Evolutionary conservation across 2,329 filamentous ascomycete species (phyloP).

Genomic region (Diaporthe sp.): DNA sequence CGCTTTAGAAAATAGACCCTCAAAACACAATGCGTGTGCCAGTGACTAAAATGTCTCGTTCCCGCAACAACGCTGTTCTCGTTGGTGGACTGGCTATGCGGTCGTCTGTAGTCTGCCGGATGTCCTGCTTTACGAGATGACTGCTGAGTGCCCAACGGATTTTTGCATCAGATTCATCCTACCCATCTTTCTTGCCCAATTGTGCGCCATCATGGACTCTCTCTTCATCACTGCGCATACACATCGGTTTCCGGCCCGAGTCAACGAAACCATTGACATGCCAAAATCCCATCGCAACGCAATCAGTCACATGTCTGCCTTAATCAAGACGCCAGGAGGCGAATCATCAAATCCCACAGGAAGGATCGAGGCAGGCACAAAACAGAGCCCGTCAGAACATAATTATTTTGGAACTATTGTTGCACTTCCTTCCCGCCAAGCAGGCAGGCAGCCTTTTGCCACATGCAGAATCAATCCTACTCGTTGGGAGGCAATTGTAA

Average conservation of each 20-base stretch:
- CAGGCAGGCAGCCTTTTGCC: constrained; percentile 3
- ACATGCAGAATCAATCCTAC: constrained; percentile 13
- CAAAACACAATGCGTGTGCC: constrained; percentile 20
- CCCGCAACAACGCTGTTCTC: neutral
- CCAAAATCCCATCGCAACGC: neutral
- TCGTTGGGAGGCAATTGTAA: neutral
- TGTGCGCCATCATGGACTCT: neutral
- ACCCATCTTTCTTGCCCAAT: neutral
- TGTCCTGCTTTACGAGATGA: neutral
- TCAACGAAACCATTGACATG: neutral
- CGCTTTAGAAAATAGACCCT: constrained; percentile 33
- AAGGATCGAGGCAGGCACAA: neutral
- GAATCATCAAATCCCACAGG: constrained; percentile 14
- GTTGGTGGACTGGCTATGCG: neutral
- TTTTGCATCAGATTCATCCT: neutral
- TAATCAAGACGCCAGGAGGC: neutral
- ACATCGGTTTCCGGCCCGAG: neutral
- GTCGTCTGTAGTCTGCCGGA: neutral
- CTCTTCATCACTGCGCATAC: neutral
- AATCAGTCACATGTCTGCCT: neutral
- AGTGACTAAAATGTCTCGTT: neutral
- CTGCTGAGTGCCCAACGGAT: neutral
- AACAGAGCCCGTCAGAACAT: neutral
- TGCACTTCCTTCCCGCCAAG: constrained; percentile 20
- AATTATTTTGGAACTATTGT: constrained; percentile 5